Evolutionary conservation across 768 basidiomycete species (phyloP).

Genomic region (Russula ochroleuca): DNA sequence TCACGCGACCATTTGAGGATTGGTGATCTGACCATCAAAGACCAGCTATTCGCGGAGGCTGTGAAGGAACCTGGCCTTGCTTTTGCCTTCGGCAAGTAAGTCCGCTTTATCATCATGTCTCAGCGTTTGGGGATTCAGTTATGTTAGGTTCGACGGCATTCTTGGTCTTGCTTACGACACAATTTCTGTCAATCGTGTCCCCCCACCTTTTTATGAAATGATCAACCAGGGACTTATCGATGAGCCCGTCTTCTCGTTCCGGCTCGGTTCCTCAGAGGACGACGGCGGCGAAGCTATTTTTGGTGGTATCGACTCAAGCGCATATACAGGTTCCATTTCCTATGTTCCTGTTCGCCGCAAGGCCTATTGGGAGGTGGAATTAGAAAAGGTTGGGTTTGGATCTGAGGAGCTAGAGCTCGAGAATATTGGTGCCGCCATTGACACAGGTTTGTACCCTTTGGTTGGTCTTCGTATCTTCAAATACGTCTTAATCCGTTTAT

Average conservation of each 20-base stretch:
- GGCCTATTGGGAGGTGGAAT: slow-evolving; percentile 98
- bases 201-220: slow-evolving; percentile 95
- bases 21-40: slow-evolving; percentile 71
- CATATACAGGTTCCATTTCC: slow-evolving; percentile 73
- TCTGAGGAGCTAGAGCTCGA: slow-evolving; percentile 85
- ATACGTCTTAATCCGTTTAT: background rate
- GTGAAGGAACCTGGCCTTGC: slow-evolving; percentile 94
- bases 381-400: slow-evolving; percentile 81
- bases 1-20: slow-evolving; percentile 78
- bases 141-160: slow-evolving; percentile 84
- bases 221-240: slow-evolving; percentile 77
- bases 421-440: slow-evolving; percentile 89
- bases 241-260: slow-evolving; percentile 89
- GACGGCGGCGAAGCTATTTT: slow-evolving; percentile 92
- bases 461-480: background rate
- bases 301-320: slow-evolving; percentile 76
- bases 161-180: slow-evolving; percentile 93
- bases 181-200: slow-evolving; percentile 89
- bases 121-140: background rate
- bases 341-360: slow-evolving; percentile 92
- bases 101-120: slow-evolving; percentile 15
- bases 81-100: slow-evolving; percentile 93
- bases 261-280: slow-evolving; percentile 75
- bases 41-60: slow-evolving; percentile 91
- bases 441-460: slow-evolving; percentile 56